These are phyloP conservation scores for Fusarium drepaniforme DNA, from an alignment of 2,329 filamentous ascomycete species.

Conservation along the genomic window DNA sequence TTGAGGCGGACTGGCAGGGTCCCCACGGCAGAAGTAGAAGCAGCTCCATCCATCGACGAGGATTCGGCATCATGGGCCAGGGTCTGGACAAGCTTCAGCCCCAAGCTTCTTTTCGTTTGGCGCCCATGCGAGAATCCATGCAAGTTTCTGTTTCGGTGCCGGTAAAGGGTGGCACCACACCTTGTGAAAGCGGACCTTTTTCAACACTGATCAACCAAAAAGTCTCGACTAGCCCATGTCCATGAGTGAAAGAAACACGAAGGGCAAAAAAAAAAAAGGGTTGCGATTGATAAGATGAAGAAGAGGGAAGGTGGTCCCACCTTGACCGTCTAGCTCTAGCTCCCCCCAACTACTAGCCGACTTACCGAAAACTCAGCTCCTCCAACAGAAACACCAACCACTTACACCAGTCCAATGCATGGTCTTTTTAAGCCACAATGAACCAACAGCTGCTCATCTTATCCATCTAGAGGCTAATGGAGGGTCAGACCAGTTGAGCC, in stretches of 20 bases:
- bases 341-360: not conserved
- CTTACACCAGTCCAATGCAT: conserved; percentile 18
- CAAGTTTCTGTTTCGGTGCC: conserved; percentile 13
- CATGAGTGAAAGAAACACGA: not conserved
- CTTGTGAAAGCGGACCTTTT: not conserved
- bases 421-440: conserved; percentile 32
- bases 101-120: not conserved
- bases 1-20: not conserved
- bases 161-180: conserved; percentile 3
- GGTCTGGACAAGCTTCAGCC: conserved; percentile 12
- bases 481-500: conserved; percentile 2
- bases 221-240: not conserved
- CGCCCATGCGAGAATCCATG: not conserved
- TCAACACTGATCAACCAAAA: not conserved
- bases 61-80: conserved; percentile 2
- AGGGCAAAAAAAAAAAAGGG: not conserved
- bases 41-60: not conserved
- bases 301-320: conserved; percentile 8
- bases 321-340: not conserved
- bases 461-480: conserved; percentile 19
- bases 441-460: conserved; percentile 23
- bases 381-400: conserved; percentile 10
- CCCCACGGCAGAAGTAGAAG: not conserved
- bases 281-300: conserved; percentile 44
- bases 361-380: conserved; percentile 13